Evolutionary conservation across 768 basidiomycete genomes (phyloP).

Genomic region (Polyporus arcularius): DNA sequence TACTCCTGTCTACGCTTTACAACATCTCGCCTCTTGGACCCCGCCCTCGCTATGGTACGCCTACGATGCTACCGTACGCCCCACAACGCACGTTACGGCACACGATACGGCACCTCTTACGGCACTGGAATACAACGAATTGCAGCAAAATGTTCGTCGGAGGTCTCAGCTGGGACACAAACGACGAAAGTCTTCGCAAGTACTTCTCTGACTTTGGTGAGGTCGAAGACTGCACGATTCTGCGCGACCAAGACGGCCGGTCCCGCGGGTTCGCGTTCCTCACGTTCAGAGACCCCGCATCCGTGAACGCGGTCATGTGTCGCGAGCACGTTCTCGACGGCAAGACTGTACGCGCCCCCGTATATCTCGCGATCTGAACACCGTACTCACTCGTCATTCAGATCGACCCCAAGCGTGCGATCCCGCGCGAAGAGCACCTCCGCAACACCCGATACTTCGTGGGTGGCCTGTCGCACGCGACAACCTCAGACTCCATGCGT

Average conservation of each 20-base stretch:
- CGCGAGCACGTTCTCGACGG: slow-evolving; percentile 93
- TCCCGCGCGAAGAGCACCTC: slow-evolving; percentile 92
- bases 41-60: slow-evolving; percentile 10
- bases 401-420: slow-evolving; percentile 98
- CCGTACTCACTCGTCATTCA: slow-evolving; percentile 33
- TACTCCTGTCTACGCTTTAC: slow-evolving; percentile 20
- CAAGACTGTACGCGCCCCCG: slow-evolving; percentile 72
- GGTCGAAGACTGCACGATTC: slow-evolving; percentile 95
- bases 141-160: slow-evolving; percentile 99
- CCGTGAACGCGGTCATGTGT: slow-evolving; percentile 93
- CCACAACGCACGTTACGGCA: not conserved
- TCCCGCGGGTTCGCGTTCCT: slow-evolving; percentile 97
- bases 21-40: slow-evolving; percentile 10
- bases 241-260: slow-evolving; percentile 92
- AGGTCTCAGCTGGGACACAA: slow-evolving; percentile 98
- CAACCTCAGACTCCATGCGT: slow-evolving; percentile 90
- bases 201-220: slow-evolving; percentile 96
- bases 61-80: not conserved
- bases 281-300: slow-evolving; percentile 88
- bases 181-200: slow-evolving; percentile 78
- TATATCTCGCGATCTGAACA: not conserved
- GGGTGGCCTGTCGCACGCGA: slow-evolving; percentile 85
- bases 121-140: slow-evolving; percentile 4
- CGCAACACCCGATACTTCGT: slow-evolving; percentile 93
- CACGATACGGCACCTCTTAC: slow-evolving; percentile 2